A percentile compares a stretch with the other conserved stretches of the same genome.
phyloP scores from a whole-genome alignment of 805 yeast species.

The Yarrowia divulgata region DNA sequence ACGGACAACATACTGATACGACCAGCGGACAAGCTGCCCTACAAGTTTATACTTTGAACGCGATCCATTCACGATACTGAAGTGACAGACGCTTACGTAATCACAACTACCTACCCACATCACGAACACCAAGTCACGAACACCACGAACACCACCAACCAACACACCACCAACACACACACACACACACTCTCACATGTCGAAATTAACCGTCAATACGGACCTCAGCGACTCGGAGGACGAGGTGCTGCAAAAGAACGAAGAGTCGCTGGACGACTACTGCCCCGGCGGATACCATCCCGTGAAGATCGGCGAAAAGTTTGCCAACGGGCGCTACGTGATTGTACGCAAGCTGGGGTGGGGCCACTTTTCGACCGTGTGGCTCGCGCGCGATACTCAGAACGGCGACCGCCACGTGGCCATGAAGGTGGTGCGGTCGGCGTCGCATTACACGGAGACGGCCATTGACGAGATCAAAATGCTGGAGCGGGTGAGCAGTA shows the following conservation, averaged over 20 bases:
- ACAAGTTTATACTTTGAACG: too few species aligned
- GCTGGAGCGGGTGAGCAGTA: constrained; percentile 66
- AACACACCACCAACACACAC: neutral
- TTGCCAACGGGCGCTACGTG: constrained; percentile 75
- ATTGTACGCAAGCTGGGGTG: constrained; percentile 93
- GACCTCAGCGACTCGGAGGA: constrained; percentile 38
- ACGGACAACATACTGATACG: neutral
- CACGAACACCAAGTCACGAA: neutral
- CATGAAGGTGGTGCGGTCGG: constrained; percentile 90
- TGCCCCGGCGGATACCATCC: constrained; percentile 96
- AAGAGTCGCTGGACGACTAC: constrained; percentile 87
- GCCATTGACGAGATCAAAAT: constrained; percentile 92
- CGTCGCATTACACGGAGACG: constrained; percentile 88
- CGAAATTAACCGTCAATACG: constrained; percentile 36
- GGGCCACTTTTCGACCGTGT: constrained; percentile 98
- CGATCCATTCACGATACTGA: too few species aligned
- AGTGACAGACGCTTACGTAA: too few species aligned
- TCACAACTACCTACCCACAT: neutral
- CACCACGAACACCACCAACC: neutral
- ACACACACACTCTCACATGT: neutral
- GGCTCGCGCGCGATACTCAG: constrained; percentile 76
- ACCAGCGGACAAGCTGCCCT: too few species aligned
- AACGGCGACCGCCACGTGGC: constrained; percentile 80
- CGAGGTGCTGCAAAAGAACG: constrained; percentile 51
- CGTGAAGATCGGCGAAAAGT: constrained; percentile 83